Percentiles rank a stretch among this genome's conserved stretches.
Conservation (phyloP, 2,329 filamentous ascomycete species). For the Tolypocladium amazonense region DNA sequence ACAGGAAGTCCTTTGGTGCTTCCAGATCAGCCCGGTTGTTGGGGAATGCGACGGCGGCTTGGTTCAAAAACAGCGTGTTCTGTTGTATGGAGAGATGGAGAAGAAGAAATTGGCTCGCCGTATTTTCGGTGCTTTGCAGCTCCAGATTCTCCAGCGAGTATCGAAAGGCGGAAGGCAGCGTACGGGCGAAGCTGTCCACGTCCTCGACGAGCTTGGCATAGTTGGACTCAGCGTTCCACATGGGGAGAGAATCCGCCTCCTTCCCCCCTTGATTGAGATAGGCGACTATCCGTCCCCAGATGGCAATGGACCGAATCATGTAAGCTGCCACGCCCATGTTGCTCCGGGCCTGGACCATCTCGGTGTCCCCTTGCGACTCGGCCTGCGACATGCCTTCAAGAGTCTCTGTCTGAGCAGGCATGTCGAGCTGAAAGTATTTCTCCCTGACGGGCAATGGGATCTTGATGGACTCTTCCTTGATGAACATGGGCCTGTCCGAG, state of each 20-base stretch:
- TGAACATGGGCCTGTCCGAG: slow-evolving; percentile 82
- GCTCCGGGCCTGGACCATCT: slow-evolving; percentile 54
- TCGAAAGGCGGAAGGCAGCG: slow-evolving; percentile 59
- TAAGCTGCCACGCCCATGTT: slow-evolving; percentile 96
- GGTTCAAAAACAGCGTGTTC: slow-evolving; percentile 80
- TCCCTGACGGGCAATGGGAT: slow-evolving; percentile 90
- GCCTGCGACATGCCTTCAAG: slow-evolving; percentile 62
- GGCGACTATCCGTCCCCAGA: slow-evolving; percentile 84
- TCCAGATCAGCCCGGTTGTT: slow-evolving; percentile 55
- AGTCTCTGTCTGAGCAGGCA: slow-evolving; percentile 77
- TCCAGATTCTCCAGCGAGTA: slow-evolving; percentile 78
- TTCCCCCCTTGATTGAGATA: slow-evolving; percentile 88
- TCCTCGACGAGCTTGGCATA: slow-evolving; percentile 62
- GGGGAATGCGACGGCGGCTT: slow-evolving; percentile 69
- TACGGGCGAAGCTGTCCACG: slow-evolving; percentile 57
- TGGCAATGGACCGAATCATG: slow-evolving; percentile 70
- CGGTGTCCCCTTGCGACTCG: slow-evolving; percentile 50
- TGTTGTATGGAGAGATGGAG: slow-evolving; percentile 86
- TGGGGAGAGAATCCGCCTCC: slow-evolving; percentile 61
- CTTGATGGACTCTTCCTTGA: slow-evolving; percentile 78
- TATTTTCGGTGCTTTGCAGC: slow-evolving; percentile 71
- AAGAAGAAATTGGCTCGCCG: slow-evolving; percentile 86
- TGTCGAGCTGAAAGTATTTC: slow-evolving; percentile 80
- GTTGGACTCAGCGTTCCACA: slow-evolving; percentile 75
- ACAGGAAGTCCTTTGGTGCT: slow-evolving; percentile 68